These are phyloP conservation scores for Trypanosoma lewisi DNA, from an alignment of 208 protist genomes.

Conservation along the genomic window DNA sequence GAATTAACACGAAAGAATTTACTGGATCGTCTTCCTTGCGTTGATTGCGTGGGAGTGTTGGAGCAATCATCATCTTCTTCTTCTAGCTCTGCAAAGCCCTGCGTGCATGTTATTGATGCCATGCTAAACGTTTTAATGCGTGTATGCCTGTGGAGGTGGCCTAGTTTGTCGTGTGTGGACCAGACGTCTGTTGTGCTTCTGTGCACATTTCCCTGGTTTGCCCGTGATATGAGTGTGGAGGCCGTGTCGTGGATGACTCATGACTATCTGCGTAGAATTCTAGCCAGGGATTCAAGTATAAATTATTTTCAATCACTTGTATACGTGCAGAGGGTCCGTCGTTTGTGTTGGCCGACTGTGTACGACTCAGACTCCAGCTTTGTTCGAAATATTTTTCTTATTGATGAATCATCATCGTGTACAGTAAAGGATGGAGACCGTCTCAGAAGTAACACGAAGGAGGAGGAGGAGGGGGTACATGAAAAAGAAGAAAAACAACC, in stretches of 20 bases:
- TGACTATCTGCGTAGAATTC: slow-evolving; percentile 8
- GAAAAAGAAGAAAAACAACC: background rate
- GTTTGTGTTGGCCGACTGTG: slow-evolving; percentile 47
- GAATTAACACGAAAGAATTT: background rate
- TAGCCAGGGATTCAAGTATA: background rate
- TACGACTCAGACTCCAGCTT: slow-evolving; percentile 35
- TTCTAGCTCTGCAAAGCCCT: background rate
- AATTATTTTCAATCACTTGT: slow-evolving; percentile 15
- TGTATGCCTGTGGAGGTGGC: slow-evolving; percentile 22
- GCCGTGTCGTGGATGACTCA: slow-evolving; percentile 20
- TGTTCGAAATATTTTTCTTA: slow-evolving; percentile 33
- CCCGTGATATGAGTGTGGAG: slow-evolving; percentile 10
- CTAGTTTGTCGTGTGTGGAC: slow-evolving; percentile 14
- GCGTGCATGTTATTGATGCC: slow-evolving; percentile 25
- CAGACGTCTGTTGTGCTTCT: slow-evolving; percentile 11
- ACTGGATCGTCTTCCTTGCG: slow-evolving; percentile 17
- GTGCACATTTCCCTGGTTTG: slow-evolving; percentile 23
- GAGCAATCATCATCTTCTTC: background rate
- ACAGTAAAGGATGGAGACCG: background rate
- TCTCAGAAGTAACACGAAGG: background rate
- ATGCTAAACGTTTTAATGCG: slow-evolving; percentile 28
- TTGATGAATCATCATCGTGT: background rate
- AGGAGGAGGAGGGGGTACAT: too few species aligned
- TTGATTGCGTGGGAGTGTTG: background rate
- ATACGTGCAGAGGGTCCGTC: slow-evolving; percentile 40